Evolutionary conservation across 257 asterid species (phyloP), one percentile per base, ranked within the genome.

Genomic region (Coffea canephora): DNA sequence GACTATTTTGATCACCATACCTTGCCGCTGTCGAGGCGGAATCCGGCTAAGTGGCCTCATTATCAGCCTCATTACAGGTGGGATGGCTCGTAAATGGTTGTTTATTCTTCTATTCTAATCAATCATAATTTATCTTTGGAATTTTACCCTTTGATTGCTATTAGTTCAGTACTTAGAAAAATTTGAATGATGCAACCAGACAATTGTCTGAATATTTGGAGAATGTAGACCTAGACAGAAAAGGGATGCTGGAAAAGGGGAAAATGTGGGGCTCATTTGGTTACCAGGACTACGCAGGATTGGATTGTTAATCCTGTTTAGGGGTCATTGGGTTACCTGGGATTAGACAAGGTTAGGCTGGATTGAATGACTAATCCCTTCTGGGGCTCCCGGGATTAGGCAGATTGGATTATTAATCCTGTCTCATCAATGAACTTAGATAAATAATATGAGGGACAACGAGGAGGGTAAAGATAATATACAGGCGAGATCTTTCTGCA

Each of bases 1-100:
- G 99, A 95, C 80, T 95, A 89, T 81, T 90, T 82, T 68, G 97
- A 95, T 87, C 99, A 95, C 80, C 99, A 93, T 50, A 89, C 96
- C 10, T 83, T 93, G 68, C 98, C 99, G 5, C 79, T 89, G 62
- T 87, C 96, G 0, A 91, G 98, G 8, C 87, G 97, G 16, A 69
- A 95, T 84, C 88, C 92, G 4, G 85, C 90, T 59, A 87, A 78
- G 64, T 95, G 99, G 98, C 97, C 99, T 21, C 87, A 92, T 71
- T 93, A 85, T 54, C 86, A 91, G 18, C 68, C 91, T 70, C 82
- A 87, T 83, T 91, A 95, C 91, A 88, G 98, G 98, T 94, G 27
- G 31, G 48, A 43, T 45, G 27, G 25, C 69, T 71, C 23, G 21
- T 61, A 11, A 12, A 41, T 49, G 4, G 12, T 39, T 39, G 9